Evolutionary conservation across 192 early-diverging fungal genomes (phyloP), one percentile per base, ranked within the genome.

Genomic region (Rhizophlyctis rosea): DNA sequence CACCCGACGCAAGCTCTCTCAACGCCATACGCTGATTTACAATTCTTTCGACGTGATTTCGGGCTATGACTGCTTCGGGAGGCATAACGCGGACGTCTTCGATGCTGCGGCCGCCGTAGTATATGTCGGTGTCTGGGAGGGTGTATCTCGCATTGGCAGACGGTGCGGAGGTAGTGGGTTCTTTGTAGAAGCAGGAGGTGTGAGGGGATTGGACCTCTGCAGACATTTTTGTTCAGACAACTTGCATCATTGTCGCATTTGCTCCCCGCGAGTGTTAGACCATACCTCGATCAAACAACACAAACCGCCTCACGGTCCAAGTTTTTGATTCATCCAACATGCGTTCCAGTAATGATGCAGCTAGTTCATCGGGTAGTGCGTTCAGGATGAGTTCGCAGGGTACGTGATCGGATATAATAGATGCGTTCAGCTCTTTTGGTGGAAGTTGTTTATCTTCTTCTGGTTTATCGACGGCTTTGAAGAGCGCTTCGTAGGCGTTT

Each of bases 381-480:
- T 73, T 51, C 13, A 57, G 65, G 59, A 76, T 62, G 21, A 81
- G 51, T 25, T 72, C 73, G 63, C 79, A 81, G 13, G 79, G 79
- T 3, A 81, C 36, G 61, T 76, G 71, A 1, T 34, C 13, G 3
- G 63, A 33, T 13, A 81, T 35, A 33, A 30, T 76, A 7, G 63
- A 34, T 3, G 44, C 32, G 16, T 54, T 75, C 33, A 78, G 68
- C 27, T 7, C 7, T 11, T 53, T 65, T 21, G 70, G 73, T 4
- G 66, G 59, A 2, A 36, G 34, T 28, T 34, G 35, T 5, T 65
- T 25, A n/a, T 47, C 23, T 11, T 54, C 13, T 18, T 11, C 4
- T 9, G 67, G 28, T 16, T 36, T 16, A 25, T 47, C 47, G 34
- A n/a, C 54, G 59, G 21, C 30, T 50, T n/a, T 51, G 48, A 31